Evolutionary conservation across 2,329 filamentous ascomycete species (phyloP), one percentile per base, ranked within the genome.

Genomic region (Colletotrichum caudatum): DNA sequence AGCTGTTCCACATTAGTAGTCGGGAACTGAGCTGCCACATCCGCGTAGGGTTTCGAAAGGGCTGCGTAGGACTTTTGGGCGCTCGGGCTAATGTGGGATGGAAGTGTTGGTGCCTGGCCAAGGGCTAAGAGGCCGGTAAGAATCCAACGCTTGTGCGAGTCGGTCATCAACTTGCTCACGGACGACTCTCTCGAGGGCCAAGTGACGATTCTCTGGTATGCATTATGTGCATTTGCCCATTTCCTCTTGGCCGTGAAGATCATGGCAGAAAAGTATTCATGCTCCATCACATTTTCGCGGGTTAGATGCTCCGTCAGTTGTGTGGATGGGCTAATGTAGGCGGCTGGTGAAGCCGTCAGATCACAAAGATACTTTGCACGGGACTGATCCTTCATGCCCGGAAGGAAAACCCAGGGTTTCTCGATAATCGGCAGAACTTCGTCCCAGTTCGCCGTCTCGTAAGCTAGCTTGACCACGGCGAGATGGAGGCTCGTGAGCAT

Each of bases 81-180:
- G 26, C 82, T 80, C 2, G 80, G 71, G 61, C 87, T 85, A 9
- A 88, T 87, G 58, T 88, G 87, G 50, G 86, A 83, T 0, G 93
- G 92, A 12, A 89, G 78, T 0, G 81, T 75, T 2, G 84, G 82
- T 5, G 84, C 84, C 76, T 85, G 88, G 74, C 94, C 95, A 64
- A 90, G 84, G 8, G 89, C 85, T 23, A 99, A 83, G 66, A 98
- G 85, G 64, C 90, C 90, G 12, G 94, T 87, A 20, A 99, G 83
- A 11, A 97, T 79, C 93, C 94, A 98, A 81, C 95, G 97, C 82
- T 95, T 97, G 84, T 97, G 95, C 7, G 94, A 93, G 75, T 97
- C 94, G 5, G 93, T 85, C 92, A 96, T 96, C 62, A 97, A 86
- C 78, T 90, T 91, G 80, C 92, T 95, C 16, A 90, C 85, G 46